A percentile compares a stretch with the other conserved stretches of the same genome.
Conservation (phyloP, 2,329 filamentous ascomycete species). For the Venturia pyrina region DNA sequence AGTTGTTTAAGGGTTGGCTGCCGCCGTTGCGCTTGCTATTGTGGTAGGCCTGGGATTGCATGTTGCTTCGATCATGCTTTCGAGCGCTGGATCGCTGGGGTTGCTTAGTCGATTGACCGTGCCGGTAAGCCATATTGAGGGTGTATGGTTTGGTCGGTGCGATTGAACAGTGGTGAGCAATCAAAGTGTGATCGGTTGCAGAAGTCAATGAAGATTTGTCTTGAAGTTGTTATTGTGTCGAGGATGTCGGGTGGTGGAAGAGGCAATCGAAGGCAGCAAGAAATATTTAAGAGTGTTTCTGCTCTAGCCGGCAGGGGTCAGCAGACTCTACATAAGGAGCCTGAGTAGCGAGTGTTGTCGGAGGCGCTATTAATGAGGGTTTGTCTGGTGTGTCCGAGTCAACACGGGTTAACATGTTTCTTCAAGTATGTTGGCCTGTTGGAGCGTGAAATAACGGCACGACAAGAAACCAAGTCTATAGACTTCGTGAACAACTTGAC, state of each 20-base stretch:
- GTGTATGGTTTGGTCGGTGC: background rate
- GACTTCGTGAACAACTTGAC: background rate
- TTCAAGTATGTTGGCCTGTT: background rate
- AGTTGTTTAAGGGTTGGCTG: background rate
- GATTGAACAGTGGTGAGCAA: background rate
- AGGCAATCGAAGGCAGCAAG: background rate
- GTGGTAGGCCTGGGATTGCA: background rate
- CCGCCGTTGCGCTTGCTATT: background rate
- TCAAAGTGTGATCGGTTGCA: background rate
- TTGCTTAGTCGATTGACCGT: background rate
- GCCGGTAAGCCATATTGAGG: background rate
- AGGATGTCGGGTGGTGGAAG: background rate
- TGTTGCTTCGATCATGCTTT: background rate
- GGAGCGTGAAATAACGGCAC: background rate
- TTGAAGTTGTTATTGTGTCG: background rate
- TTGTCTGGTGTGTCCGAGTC: background rate
- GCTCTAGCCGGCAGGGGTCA: background rate
- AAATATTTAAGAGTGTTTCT: background rate
- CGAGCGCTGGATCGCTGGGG: background rate
- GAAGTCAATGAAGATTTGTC: background rate
- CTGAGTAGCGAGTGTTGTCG: background rate
- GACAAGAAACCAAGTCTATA: background rate
- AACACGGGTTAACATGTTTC: background rate
- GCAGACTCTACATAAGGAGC: background rate
- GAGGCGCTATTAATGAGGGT: background rate